Evolutionary conservation across 768 basidiomycete species (phyloP).

Genomic region (Tulasnella calospora): DNA sequence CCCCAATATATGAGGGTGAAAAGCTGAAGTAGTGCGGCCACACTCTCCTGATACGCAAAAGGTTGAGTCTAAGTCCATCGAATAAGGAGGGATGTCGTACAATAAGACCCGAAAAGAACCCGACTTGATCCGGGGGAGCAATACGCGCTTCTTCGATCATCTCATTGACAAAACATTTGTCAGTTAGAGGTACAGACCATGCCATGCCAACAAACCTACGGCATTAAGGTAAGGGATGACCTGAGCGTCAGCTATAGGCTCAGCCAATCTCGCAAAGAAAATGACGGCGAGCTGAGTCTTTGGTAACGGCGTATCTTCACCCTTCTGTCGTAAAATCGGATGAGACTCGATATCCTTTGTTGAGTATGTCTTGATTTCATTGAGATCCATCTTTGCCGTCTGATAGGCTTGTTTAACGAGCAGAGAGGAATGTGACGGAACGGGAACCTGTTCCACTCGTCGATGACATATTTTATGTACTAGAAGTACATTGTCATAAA

Average conservation of each 20-base stretch:
- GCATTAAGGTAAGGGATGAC: constrained; percentile 29
- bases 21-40: constrained; percentile 28
- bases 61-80: too few species aligned
- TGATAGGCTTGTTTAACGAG: too few species aligned
- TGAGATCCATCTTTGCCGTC: too few species aligned
- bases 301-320: constrained; percentile 20
- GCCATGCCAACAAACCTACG: background rate
- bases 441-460: too few species aligned
- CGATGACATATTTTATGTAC: too few species aligned
- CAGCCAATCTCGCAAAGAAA: constrained; percentile 24
- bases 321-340: background rate
- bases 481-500: too few species aligned
- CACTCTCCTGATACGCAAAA: background rate
- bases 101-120: constrained; percentile 26
- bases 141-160: constrained; percentile 23
- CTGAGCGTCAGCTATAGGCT: constrained; percentile 27
- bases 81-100: background rate
- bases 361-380: too few species aligned
- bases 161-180: background rate
- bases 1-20: constrained; percentile 27
- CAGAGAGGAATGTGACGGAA: too few species aligned
- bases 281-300: constrained; percentile 26
- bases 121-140: constrained; percentile 19
- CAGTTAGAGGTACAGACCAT: too few species aligned
- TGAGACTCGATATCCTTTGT: background rate